Conservation (phyloP, 2,329 filamentous ascomycete genomes). For the Botrytis cinerea region DNA sequence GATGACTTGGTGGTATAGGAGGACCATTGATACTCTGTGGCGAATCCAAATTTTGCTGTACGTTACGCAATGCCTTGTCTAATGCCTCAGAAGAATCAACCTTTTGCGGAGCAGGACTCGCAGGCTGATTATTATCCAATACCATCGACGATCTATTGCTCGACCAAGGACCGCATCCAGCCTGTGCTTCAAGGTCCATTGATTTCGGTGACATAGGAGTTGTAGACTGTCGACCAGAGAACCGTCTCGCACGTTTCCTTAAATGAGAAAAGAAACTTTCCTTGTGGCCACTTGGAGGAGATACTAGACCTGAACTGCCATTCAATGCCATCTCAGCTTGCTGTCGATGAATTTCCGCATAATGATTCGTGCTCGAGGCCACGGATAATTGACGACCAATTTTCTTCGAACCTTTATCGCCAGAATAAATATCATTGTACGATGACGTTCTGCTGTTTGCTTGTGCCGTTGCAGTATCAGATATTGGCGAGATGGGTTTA, state of each 20-base stretch:
- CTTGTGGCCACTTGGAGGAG: constrained; percentile 77
- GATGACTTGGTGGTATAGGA: constrained; percentile 57
- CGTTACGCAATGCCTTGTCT: constrained; percentile 58
- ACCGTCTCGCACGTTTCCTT: constrained; percentile 84
- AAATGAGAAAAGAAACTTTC: constrained; percentile 99
- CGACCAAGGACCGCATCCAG: constrained; percentile 86
- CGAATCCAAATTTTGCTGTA: constrained; percentile 52
- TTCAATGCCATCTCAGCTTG: constrained; percentile 90
- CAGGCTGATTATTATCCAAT: constrained; percentile 57
- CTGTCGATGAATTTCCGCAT: constrained; percentile 83
- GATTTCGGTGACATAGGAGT: constrained; percentile 74
- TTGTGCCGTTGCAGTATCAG: constrained; percentile 87
- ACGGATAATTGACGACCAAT: constrained; percentile 92
- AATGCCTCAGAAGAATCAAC: constrained; percentile 61
- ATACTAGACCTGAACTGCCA: constrained; percentile 70
- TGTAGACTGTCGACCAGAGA: constrained; percentile 83
- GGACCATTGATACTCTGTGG: constrained; percentile 40
- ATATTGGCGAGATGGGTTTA: constrained; percentile 92
- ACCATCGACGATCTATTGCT: constrained; percentile 84
- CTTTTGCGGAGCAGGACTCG: constrained; percentile 51
- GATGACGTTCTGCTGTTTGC: constrained; percentile 66
- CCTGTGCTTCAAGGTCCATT: constrained; percentile 91
- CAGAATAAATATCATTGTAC: constrained; percentile 52
- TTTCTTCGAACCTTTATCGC: constrained; percentile 77
- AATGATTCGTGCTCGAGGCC: constrained; percentile 89